Percentiles rank a stretch among this genome's conserved stretches.
These are phyloP conservation scores for Boletales sp. DNA, from an alignment of 768 basidiomycete species.

Conservation along the genomic window DNA sequence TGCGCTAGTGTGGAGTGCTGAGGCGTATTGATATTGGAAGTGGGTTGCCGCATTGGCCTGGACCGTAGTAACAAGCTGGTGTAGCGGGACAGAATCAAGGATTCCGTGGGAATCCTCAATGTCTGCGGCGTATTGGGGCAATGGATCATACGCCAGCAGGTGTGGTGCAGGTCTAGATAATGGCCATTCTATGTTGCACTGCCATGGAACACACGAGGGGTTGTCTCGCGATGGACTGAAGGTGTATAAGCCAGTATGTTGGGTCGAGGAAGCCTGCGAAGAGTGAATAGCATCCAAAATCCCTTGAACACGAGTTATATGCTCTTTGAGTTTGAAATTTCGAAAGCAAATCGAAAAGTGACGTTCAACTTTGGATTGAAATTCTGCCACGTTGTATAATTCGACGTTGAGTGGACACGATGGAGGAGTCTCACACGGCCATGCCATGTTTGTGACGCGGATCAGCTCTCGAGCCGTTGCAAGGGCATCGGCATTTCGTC, in stretches of 20 bases:
- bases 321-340: constrained; percentile 7
- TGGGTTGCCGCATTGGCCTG: too few species aligned
- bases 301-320: not conserved
- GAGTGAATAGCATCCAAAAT: not conserved
- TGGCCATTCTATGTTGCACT: too few species aligned
- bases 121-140: too few species aligned
- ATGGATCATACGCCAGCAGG: too few species aligned
- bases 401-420: not conserved
- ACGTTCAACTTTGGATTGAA: not conserved
- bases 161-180: not conserved
- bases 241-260: not conserved
- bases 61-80: too few species aligned
- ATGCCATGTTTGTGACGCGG: constrained; percentile 4
- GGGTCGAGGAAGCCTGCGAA: not conserved
- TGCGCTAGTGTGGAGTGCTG: too few species aligned
- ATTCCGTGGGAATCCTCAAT: too few species aligned
- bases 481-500: not conserved
- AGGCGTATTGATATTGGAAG: too few species aligned
- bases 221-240: not conserved
- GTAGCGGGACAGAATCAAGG: too few species aligned
- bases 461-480: not conserved
- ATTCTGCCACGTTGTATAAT: not conserved
- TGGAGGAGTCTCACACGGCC: constrained; percentile 12
- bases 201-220: too few species aligned
- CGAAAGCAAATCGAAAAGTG: constrained; percentile 10